Base-by-base conservation (phyloP, 306 rosid species). In the Comarum palustre region DNA sequence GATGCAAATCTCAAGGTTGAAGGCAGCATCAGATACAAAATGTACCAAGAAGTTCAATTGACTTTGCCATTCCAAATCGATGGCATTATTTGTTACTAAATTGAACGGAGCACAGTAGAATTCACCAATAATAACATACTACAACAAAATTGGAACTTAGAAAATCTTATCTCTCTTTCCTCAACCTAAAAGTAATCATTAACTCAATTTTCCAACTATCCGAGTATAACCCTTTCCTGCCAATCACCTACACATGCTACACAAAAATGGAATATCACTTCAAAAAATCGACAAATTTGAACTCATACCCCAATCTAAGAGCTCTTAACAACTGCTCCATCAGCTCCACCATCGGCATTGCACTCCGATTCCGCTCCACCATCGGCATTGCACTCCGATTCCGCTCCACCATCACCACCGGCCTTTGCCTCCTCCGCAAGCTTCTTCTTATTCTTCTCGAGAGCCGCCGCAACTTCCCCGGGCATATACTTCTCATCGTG, bases 401-500 rank as follows among this genome's bases (percentile, higher is more conserved):
- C 24, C 0, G n/a, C 66, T 60, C 41, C 62, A 57, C 32, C 34
- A 1, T 39, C 86, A 7, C 13, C 66, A 7, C 73, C 80, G 16
- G 82, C 85, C 64, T 80, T 27, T 4, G 6, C 58, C 41, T 17
- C 52, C 52, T 72, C 51, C 38, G 43, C 86, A 3, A 94, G 62
- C 73, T 50, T 78, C 91, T 89, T 89, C 89, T 90, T 94, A 45
- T 94, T 94, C 89, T 87, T 94, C 91, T 94, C 96, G 19, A 94
- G 87, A 3, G 94, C 95, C 0, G 87, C 88, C 0, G 93, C 97
- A 25, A 94, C 96, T 60, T 94, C 97, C 42, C 79, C 68, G 0
- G 96, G 98, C 98, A 89, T 91, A 69, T 93, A 93, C 88, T 93
- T 91, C 87, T 93, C 98, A 27, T 89, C 98, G 13, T 89, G 98